A percentile compares a stretch with the other conserved stretches of the same genome.
Conservation (phyloP, 2,329 filamentous ascomycete species). For the Seiridium unicorne region DNA sequence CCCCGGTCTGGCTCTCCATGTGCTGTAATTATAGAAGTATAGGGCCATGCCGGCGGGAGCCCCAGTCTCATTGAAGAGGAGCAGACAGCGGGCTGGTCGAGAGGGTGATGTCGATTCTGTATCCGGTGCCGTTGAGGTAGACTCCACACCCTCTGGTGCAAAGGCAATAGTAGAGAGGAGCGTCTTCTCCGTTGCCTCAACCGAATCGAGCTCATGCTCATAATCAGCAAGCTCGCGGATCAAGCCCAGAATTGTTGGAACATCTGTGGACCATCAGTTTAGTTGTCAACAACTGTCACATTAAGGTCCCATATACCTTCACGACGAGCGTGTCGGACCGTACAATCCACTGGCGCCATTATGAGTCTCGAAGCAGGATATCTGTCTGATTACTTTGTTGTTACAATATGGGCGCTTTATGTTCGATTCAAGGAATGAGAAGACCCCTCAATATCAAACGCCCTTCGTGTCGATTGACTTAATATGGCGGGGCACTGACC, state of each 20-base stretch:
- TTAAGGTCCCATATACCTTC: conserved; percentile 44
- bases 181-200: conserved; percentile 75
- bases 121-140: conserved; percentile 33
- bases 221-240: conserved; percentile 87
- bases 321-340: conserved; percentile 57
- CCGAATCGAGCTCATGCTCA: conserved; percentile 72
- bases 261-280: conserved; percentile 52
- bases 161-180: conserved; percentile 79
- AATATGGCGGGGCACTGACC: neutral
- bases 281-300: too few relatives aligned
- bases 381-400: neutral
- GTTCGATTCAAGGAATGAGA: neutral
- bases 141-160: conserved; percentile 50
- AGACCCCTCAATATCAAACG: neutral
- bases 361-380: neutral
- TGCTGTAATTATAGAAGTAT: conserved; percentile 95
- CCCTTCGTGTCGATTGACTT: conserved; percentile 5
- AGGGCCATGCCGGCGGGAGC: conserved; percentile 73
- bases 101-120: conserved; percentile 54
- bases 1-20: conserved; percentile 83
- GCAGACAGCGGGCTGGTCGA: conserved; percentile 72
- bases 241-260: conserved; percentile 75
- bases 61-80: conserved; percentile 54
- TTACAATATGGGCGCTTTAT: too few relatives aligned
- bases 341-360: conserved; percentile 31